phyloP scores from a whole-genome alignment of 345 rosid species.

The Rubroshorea leprosula region DNA sequence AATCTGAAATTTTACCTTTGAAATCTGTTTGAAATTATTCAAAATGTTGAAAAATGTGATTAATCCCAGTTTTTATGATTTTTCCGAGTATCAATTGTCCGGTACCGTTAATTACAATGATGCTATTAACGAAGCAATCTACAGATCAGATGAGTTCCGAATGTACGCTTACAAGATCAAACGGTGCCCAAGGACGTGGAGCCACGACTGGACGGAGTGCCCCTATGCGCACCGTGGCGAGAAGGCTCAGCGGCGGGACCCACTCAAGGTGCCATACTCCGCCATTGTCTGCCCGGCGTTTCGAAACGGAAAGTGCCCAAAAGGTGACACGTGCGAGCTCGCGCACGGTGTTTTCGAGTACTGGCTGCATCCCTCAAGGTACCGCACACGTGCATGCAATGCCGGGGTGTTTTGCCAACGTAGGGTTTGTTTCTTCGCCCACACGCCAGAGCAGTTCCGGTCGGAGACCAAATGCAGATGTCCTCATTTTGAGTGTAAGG shows the following conservation, averaged over 20 bases:
- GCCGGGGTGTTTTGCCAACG: constrained; percentile 61
- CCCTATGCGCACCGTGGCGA: constrained; percentile 89
- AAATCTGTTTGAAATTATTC: not conserved
- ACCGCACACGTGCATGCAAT: constrained; percentile 68
- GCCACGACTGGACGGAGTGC: constrained; percentile 95
- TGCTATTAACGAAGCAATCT: constrained; percentile 31
- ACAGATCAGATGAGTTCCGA: constrained; percentile 64
- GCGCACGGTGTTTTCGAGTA: constrained; percentile 84
- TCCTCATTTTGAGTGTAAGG: constrained; percentile 18
- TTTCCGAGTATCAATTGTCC: constrained; percentile 29
- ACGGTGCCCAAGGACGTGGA: constrained; percentile 55
- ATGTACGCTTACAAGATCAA: constrained; percentile 85
- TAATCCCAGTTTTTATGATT: constrained; percentile 14
- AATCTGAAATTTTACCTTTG: not conserved
- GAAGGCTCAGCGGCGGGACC: constrained; percentile 91
- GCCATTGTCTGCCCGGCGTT: constrained; percentile 71
- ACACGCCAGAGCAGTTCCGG: constrained; percentile 66
- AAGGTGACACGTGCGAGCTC: constrained; percentile 62
- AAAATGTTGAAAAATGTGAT: constrained; percentile 26
- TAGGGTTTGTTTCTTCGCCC: constrained; percentile 81
- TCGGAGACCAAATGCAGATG: constrained; percentile 22
- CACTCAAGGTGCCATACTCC: constrained; percentile 54
- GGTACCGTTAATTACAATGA: constrained; percentile 20
- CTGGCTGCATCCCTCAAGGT: constrained; percentile 80
- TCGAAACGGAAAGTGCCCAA: constrained; percentile 51